Base-by-base conservation (phyloP, 441 rosid species). In the Euphorbia celastroides region DNA sequence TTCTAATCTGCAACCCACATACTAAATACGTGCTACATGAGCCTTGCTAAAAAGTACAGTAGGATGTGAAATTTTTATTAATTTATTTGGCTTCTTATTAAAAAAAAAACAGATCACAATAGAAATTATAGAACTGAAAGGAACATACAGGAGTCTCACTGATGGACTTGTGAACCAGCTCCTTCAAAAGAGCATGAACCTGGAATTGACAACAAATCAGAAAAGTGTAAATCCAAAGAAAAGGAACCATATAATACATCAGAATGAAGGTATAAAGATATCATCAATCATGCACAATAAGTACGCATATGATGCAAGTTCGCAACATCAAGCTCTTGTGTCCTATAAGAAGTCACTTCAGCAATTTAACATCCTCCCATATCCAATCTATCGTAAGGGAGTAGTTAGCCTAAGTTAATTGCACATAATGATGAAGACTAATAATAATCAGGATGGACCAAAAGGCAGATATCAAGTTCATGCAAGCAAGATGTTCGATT, bases 111-210 rank as follows among this genome's bases (percentile, higher is more conserved):
- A n/a, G n/a, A n/a, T n/a, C n/a, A n/a, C n/a, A n/a, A n/a, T n/a
- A n/a, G 36, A 38, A 5, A 54, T 2, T 22, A 62, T 10, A 67
- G n/a, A 31, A 71, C 46, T 14, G 46, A 25, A 16, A 51, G 69
- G 60, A 75, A 82, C 93, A 30, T 84, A 93, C 99, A 25, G 69
- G 79, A 61, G 97, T 93, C 80, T 91, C 96, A 68, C 74, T 83
- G 72, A 89, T 83, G 65, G 97, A 84, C 84, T 83, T 93, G 92
- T 93, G 97, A 74, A 91, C 92, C 70, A 93, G 78, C 52, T 94
- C 99, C 87, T 91, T 94, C 81, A 94, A 81, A 66, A 94, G 66
- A 41, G 83, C 82, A 82, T 93, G 97, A 79, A 93, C 90, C 99
- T 93, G 79, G 31, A 74, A 38, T 46, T 64, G 65, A 22, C 14